Base-by-base conservation (phyloP, 2,329 filamentous ascomycete species). In the Ceratocystis harringtonii region DNA sequence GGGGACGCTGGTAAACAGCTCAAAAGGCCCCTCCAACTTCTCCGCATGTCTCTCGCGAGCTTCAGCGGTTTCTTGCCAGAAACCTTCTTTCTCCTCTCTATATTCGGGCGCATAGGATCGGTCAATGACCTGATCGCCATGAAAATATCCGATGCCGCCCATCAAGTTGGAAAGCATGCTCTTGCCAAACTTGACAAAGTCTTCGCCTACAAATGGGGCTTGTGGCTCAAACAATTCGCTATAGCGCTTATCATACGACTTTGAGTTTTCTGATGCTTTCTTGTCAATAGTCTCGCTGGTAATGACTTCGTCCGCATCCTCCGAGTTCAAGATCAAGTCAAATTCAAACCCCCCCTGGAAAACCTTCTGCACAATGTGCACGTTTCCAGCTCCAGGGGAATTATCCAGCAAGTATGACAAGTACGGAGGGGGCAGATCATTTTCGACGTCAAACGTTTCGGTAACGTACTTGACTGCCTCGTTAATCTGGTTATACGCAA, bases 71-170 rank as follows among this genome's bases (percentile, higher is more conserved):
- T 95, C 92, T 72, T 94, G 87, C 92, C 92, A 96, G 76, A 97
- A 97, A 0, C 89, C 88, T 75, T 97, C 94, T 67, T 90, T 89
- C 69, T 95, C 90, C 76, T 99, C 94, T 10, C 96, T 90, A 70
- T 97, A 97, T 71, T 95, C 92, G 8, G 87, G 78, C n/a, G 90
- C 90, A 71, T 92, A 89, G 0, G 92, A 96, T 45, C 91, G 87
- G 73, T 99, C 94, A 63, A 96, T 89, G 25, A 96, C 77, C 43
- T 90, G 87, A 66, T 94, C 82, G 50, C 94, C 94, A 71, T 95
- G 83, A 77, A 99, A 99, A 76, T 95, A 97, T 7, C 94, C 94
- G 70, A 97, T 90, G 60, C 94, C 94, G 65, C 94, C 94, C 44
- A 96, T 81, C 43, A 99, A 79, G 74, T 97, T 99, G 1, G 92